Conservation (phyloP, 805 yeast species). For the Candida sphagnicola region DNA sequence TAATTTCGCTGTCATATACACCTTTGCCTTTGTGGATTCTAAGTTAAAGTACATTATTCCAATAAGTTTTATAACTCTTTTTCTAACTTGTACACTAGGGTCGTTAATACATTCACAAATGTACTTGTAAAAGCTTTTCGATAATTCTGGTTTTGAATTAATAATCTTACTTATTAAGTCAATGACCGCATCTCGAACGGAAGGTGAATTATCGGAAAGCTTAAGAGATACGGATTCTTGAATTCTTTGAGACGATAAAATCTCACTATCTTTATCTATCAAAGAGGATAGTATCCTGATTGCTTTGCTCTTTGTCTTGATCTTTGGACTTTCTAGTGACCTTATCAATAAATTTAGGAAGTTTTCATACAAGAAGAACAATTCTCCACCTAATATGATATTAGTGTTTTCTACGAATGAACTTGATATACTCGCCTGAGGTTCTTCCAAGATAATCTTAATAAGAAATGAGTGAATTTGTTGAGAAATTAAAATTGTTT, state of each 20-base stretch:
- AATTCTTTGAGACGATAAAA: slow-evolving; percentile 49
- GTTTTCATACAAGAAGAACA: slow-evolving; percentile 44
- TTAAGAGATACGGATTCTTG: slow-evolving; percentile 48
- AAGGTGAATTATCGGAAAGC: slow-evolving; percentile 59
- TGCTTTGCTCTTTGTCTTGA: slow-evolving; percentile 48
- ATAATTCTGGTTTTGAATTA: slow-evolving; percentile 37
- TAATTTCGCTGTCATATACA: slow-evolving; percentile 47
- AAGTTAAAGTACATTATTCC: slow-evolving; percentile 38
- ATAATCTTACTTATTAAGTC: slow-evolving; percentile 57
- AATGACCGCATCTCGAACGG: slow-evolving; percentile 72
- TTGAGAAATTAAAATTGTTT: not conserved
- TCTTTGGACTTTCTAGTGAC: slow-evolving; percentile 25
- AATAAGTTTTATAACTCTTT: slow-evolving; percentile 53
- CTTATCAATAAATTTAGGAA: slow-evolving; percentile 47
- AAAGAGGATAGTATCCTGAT: slow-evolving; percentile 58
- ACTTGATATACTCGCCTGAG: not conserved
- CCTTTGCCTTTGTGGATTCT: slow-evolving; percentile 29
- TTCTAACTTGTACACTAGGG: slow-evolving; percentile 61
- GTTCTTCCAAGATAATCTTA: not conserved
- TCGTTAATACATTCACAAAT: slow-evolving; percentile 52
- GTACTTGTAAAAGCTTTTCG: slow-evolving; percentile 46
- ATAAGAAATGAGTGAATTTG: not conserved
- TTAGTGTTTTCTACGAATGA: slow-evolving; percentile 12
- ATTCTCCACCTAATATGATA: slow-evolving; percentile 24
- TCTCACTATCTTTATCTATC: slow-evolving; percentile 47